Percentiles rank a stretch among this genome's conserved stretches.
phyloP scores from a whole-genome alignment of 495 filamentous ascomycete species.

The Podospora pseudoanserina region DNA sequence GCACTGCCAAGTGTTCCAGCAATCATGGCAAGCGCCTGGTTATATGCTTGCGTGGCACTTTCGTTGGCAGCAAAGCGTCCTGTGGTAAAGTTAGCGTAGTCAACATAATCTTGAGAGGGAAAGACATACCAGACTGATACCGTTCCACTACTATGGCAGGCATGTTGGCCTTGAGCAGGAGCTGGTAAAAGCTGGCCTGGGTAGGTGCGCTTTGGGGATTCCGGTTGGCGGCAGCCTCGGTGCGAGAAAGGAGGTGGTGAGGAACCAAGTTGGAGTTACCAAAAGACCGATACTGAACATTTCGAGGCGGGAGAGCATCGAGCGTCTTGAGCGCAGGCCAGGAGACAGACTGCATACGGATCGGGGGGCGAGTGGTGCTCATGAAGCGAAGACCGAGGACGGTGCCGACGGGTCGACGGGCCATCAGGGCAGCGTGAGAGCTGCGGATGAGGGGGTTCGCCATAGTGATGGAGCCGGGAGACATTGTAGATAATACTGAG shows the following conservation, averaged over 20 bases:
- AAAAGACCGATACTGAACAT: constrained; percentile 35
- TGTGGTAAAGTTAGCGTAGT: constrained; percentile 7
- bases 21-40: constrained; percentile 66
- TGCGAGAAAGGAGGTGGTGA: constrained; percentile 47
- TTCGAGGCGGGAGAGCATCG: constrained; percentile 1
- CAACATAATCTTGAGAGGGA: neutral
- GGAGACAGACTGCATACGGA: constrained; percentile 8
- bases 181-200: constrained; percentile 90
- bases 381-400: constrained; percentile 26
- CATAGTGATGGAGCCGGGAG: constrained; percentile 31
- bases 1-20: constrained; percentile 42
- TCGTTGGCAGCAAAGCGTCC: constrained; percentile 72
- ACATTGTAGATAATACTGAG: constrained; percentile 29
- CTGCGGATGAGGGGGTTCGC: constrained; percentile 37
- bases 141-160: constrained; percentile 86
- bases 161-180: constrained; percentile 86
- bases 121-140: constrained; percentile 62
- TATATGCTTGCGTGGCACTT: constrained; percentile 68
- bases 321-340: neutral
- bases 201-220: constrained; percentile 79
- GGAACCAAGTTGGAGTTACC: constrained; percentile 39
- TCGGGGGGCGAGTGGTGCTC: constrained; percentile 28
- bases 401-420: constrained; percentile 20
- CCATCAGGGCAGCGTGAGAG: constrained; percentile 25
- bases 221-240: constrained; percentile 85